A percentile compares a stretch with the other conserved stretches of the same genome.
Conservation (phyloP, 23 red algal species). For the Gracilaria domingensis region DNA sequence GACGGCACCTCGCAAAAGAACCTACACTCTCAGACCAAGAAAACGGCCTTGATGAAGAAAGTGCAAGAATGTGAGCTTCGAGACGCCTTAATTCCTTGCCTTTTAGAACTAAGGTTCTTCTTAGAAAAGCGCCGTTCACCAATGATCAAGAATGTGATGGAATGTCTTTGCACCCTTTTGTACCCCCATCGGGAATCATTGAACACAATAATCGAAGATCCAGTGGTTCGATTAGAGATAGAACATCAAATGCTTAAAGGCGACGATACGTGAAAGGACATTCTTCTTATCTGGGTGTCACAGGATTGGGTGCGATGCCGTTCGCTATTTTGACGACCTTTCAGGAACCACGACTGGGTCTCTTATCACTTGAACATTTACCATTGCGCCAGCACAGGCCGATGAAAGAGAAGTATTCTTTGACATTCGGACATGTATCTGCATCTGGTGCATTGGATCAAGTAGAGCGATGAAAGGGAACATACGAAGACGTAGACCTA, state of each 20-base stretch:
- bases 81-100: conserved; percentile 35
- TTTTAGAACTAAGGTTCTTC: conserved; percentile 51
- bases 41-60: conserved; percentile 47
- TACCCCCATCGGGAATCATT: conserved; percentile 46
- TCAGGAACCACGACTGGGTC: too few species aligned
- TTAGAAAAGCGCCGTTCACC: conserved; percentile 58
- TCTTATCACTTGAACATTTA: too few species aligned
- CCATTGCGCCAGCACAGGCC: too few species aligned
- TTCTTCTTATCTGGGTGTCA: too few species aligned
- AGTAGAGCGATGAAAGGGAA: too few species aligned
- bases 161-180: conserved; percentile 50
- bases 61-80: conserved; percentile 59
- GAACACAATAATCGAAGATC: conserved; percentile 18
- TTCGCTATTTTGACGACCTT: too few species aligned
- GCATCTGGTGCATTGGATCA: too few species aligned
- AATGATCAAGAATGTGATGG: conserved; percentile 23
- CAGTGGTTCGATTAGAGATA: conserved; percentile 45
- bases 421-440: too few species aligned
- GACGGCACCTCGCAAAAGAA: background rate
- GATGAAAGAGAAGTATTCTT: too few species aligned
- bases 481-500: too few species aligned
- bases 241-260: conserved; percentile 31
- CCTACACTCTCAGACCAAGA: conserved; percentile 2
- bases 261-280: background rate
- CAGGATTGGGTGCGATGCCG: too few species aligned